These are phyloP conservation scores for Thelonectria olida DNA, from an alignment of 2,329 filamentous ascomycete genomes.

Conservation along the genomic window DNA sequence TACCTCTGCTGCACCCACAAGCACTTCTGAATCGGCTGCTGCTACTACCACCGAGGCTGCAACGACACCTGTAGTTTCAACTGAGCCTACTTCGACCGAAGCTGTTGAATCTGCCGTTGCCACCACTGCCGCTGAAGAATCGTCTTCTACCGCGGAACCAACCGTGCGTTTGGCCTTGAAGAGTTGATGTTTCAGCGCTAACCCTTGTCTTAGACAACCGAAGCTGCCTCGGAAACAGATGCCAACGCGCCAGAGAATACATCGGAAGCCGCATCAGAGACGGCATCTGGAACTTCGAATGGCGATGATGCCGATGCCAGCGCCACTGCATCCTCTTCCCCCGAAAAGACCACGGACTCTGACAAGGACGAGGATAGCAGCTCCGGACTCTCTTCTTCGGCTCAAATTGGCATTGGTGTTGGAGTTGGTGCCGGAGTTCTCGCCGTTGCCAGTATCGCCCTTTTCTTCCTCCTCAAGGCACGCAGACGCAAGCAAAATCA, in stretches of 20 bases:
- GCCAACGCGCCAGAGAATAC: slow-evolving; percentile 6
- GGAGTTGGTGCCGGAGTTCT: slow-evolving; percentile 55
- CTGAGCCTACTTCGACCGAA: slow-evolving; percentile 13
- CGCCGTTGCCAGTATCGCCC: slow-evolving; percentile 49
- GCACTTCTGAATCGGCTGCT: slow-evolving; percentile 10
- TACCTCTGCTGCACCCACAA: slow-evolving; percentile 16
- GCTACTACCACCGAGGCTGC: slow-evolving; percentile 12
- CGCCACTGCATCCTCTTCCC: slow-evolving; percentile 19
- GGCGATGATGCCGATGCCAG: slow-evolving; percentile 27
- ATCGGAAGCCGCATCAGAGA: slow-evolving; percentile 13
- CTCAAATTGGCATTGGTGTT: slow-evolving; percentile 60
- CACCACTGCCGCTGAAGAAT: slow-evolving; percentile 1
- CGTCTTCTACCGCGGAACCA: slow-evolving; percentile 15
- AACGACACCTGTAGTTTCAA: slow-evolving; percentile 14
- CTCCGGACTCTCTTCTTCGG: slow-evolving; percentile 44
- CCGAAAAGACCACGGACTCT: neutral
- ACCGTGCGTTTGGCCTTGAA: slow-evolving; percentile 24
- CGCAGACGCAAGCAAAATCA: slow-evolving; percentile 44
- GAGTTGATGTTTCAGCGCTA: neutral
- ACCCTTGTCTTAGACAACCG: slow-evolving; percentile 21
- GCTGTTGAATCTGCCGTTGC: neutral
- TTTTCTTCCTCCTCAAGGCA: slow-evolving; percentile 45
- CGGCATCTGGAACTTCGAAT: slow-evolving; percentile 23
- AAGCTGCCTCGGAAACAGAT: slow-evolving; percentile 24
- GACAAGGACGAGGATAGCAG: slow-evolving; percentile 29